These are phyloP conservation scores for Talaromyces proteolyticus DNA, from an alignment of 495 filamentous ascomycete genomes.

Conservation along the genomic window DNA sequence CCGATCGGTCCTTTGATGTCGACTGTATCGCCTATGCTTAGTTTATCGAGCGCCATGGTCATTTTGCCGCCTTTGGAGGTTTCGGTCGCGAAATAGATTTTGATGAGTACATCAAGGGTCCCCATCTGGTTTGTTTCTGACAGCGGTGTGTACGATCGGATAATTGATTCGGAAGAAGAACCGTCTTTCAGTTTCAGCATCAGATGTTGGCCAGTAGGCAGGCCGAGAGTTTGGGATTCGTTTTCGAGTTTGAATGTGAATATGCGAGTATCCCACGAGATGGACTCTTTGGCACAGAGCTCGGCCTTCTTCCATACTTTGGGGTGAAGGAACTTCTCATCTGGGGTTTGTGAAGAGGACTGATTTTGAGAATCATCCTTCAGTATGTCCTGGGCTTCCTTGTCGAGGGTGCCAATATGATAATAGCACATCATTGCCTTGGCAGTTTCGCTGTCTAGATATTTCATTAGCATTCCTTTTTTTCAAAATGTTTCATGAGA, in stretches of 20 bases:
- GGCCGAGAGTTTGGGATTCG: slow-evolving; percentile 61
- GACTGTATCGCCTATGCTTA: slow-evolving; percentile 63
- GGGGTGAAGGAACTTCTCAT: slow-evolving; percentile 62
- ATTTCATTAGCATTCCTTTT: slow-evolving; percentile 1
- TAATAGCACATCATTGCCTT: slow-evolving; percentile 88
- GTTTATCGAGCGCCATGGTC: slow-evolving; percentile 71
- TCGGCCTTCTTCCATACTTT: slow-evolving; percentile 65
- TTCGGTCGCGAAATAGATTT: slow-evolving; percentile 70
- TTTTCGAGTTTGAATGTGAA: slow-evolving; percentile 80
- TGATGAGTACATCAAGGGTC: slow-evolving; percentile 69
- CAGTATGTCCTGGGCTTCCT: slow-evolving; percentile 48
- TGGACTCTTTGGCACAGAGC: slow-evolving; percentile 54
- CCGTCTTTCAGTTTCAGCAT: slow-evolving; percentile 78
- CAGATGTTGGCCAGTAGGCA: slow-evolving; percentile 86
- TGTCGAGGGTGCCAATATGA: slow-evolving; percentile 75
- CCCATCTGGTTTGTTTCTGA: slow-evolving; percentile 58
- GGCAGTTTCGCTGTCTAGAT: slow-evolving; percentile 79
- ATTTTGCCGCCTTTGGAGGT: slow-evolving; percentile 68
- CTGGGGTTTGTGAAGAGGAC: slow-evolving; percentile 25
- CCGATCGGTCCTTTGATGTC: slow-evolving; percentile 92
- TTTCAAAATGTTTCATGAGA: background rate
- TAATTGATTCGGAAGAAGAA: slow-evolving; percentile 59
- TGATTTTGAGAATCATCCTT: slow-evolving; percentile 15
- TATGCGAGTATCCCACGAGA: slow-evolving; percentile 79
- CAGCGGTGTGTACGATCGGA: slow-evolving; percentile 86